Base-by-base conservation (phyloP, 345 rosid species). In the Carallia pectinifolia region DNA sequence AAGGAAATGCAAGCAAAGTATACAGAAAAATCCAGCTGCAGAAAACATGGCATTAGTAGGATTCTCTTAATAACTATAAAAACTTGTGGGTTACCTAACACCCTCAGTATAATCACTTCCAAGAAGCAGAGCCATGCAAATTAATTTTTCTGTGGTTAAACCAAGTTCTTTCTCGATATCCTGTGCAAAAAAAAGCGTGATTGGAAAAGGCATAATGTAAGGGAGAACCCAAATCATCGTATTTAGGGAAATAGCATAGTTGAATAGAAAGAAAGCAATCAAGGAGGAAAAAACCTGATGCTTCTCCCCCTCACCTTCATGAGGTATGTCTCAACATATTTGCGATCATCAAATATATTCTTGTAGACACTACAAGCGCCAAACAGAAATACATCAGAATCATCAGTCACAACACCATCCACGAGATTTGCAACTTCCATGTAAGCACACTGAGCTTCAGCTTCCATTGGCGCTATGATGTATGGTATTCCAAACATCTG, bases 21-120 rank as follows among this genome's bases (percentile, higher is more conserved):
- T 39, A 36, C 29, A 58, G 0, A 40, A 30, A 31, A 27, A 36
- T 58, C 65, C 48, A 18, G 19, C 53, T 23, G 62, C 38, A 53
- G n/a, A 7, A 59, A 70, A 44, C 31, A 69, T 47, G 47, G 33
- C 50, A 59, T 37, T 23, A 39, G 10, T 19, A 38, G 37, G 36
- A 71, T 3, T 6, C 23, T 62, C 54, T 58, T 9, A 64, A 63
- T 54, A 62, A 56, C 66, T 23, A 36, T 19, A n/a, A 58, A 38
- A 37, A 44, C 23, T 52, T 16, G 38, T 59, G 38, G 33, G 48
- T 67, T 84, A 92, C 99, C 99, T 90, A 76, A 95, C 82, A 54
- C 99, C 99, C 83, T 95, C 99, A 6, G 99, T 95, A 77, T 90
- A 95, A 83, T 95, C 97, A 85, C 97, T 95, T 69, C 99, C 99